Conservation (phyloP, 805 yeast genomes). For the Zygosaccharomyces rouxii region DNA sequence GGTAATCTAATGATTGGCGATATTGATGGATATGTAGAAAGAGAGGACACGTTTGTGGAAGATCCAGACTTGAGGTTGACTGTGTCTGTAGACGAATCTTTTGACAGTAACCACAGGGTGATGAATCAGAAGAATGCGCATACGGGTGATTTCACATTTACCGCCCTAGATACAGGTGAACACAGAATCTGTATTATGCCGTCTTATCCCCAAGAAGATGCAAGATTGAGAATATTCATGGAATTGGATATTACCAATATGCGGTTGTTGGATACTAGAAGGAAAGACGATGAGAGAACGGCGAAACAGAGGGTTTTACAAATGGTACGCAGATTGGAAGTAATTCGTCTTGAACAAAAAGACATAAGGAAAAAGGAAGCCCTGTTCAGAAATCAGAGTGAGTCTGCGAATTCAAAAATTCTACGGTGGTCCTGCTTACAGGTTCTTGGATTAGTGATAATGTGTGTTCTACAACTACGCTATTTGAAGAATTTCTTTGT, state of each 20-base stretch:
- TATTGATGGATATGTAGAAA: slow-evolving; percentile 63
- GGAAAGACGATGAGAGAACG: slow-evolving; percentile 49
- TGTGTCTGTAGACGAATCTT: slow-evolving; percentile 55
- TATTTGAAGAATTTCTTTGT: slow-evolving; percentile 79
- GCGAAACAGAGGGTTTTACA: slow-evolving; percentile 53
- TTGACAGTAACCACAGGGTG: slow-evolving; percentile 78
- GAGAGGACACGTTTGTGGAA: slow-evolving; percentile 45
- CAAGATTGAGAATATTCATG: slow-evolving; percentile 62
- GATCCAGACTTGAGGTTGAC: slow-evolving; percentile 54
- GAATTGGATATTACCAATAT: slow-evolving; percentile 70
- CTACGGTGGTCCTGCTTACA: slow-evolving; percentile 73
- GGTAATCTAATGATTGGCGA: slow-evolving; percentile 79
- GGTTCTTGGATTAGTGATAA: slow-evolving; percentile 56
- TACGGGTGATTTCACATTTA: slow-evolving; percentile 68
- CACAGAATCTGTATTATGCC: slow-evolving; percentile 77
- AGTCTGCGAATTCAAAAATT: slow-evolving; percentile 67
- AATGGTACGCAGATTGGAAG: slow-evolving; percentile 53
- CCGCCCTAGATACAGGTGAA: slow-evolving; percentile 79
- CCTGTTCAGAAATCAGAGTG: slow-evolving; percentile 70
- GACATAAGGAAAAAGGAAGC: slow-evolving; percentile 67
- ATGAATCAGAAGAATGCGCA: slow-evolving; percentile 59
- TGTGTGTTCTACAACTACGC: slow-evolving; percentile 72
- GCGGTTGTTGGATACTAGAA: slow-evolving; percentile 57
- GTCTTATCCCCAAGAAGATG: slow-evolving; percentile 37
- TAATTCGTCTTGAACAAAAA: slow-evolving; percentile 61